phyloP scores from a whole-genome alignment of 768 basidiomycete genomes.

The Sarcodon aspratus region DNA sequence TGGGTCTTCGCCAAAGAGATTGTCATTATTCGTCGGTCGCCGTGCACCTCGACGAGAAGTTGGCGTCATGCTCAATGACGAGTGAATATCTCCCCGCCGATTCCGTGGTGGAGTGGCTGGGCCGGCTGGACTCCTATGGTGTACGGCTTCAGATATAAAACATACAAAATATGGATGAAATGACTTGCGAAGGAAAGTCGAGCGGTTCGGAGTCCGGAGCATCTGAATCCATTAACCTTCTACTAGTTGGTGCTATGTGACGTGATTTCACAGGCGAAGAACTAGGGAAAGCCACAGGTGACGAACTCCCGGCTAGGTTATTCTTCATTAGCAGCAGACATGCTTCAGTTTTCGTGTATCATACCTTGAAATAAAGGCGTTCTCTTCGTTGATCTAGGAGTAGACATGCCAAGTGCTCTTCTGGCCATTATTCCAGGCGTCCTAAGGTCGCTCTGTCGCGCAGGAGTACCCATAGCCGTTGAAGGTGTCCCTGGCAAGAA shows the following conservation, averaged over 20 bases:
- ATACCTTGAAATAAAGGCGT: slow-evolving; percentile 16
- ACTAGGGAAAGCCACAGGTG: slow-evolving; percentile 52
- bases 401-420: slow-evolving; percentile 17
- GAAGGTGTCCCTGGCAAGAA: slow-evolving; percentile 20
- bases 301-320: slow-evolving; percentile 41
- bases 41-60: slow-evolving; percentile 23
- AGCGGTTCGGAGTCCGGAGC: slow-evolving; percentile 45
- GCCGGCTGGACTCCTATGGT: slow-evolving; percentile 36
- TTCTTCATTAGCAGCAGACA: background rate
- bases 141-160: background rate
- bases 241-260: slow-evolving; percentile 5
- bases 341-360: slow-evolving; percentile 1
- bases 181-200: slow-evolving; percentile 55
- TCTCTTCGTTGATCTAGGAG: slow-evolving; percentile 9
- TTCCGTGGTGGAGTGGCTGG: slow-evolving; percentile 51
- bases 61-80: slow-evolving; percentile 54
- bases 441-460: slow-evolving; percentile 5
- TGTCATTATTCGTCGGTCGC: background rate
- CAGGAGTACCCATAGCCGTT: slow-evolving; percentile 13
- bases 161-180: background rate
- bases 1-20: slow-evolving; percentile 29
- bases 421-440: slow-evolving; percentile 15
- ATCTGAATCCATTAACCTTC: slow-evolving; percentile 9
- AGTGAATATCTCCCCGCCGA: slow-evolving; percentile 85
- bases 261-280: slow-evolving; percentile 42